Evolutionary conservation across 2,329 filamentous ascomycete genomes (phyloP).

Genomic region (Microthyrium microscopicum): DNA sequence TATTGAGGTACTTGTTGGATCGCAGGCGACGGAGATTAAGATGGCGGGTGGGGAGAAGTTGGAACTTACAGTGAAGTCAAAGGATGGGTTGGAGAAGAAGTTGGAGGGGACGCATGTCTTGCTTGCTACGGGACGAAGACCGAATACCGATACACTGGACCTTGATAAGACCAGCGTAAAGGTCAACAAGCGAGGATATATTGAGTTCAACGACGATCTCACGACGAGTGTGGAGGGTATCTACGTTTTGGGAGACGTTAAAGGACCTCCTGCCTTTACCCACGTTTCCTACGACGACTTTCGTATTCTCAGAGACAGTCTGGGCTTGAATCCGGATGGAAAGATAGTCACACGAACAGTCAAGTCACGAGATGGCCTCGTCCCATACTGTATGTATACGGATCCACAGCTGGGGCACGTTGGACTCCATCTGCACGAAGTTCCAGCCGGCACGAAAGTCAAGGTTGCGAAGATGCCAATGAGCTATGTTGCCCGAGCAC

Average conservation of each 20-base stretch:
- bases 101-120: constrained; percentile 31
- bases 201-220: constrained; percentile 28
- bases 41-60: background rate
- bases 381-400: constrained; percentile 36
- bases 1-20: constrained; percentile 20
- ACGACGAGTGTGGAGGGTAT: constrained; percentile 26
- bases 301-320: constrained; percentile 32
- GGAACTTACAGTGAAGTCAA: constrained; percentile 13
- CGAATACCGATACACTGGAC: constrained; percentile 32
- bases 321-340: constrained; percentile 19
- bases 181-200: constrained; percentile 26
- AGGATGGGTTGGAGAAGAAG: constrained; percentile 11
- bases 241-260: constrained; percentile 35
- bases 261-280: constrained; percentile 37
- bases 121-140: constrained; percentile 31
- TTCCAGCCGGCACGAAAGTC: constrained; percentile 16
- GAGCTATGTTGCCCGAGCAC: constrained; percentile 31
- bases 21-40: background rate
- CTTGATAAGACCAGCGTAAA: constrained; percentile 26
- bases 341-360: constrained; percentile 6
- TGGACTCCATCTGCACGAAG: constrained; percentile 29
- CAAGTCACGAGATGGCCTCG: constrained; percentile 15
- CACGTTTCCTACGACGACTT: constrained; percentile 41
- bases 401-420: constrained; percentile 38
- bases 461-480: constrained; percentile 35